These are phyloP conservation scores for Lophium mytilinum DNA, from an alignment of 495 filamentous ascomycete genomes.

Conservation along the genomic window DNA sequence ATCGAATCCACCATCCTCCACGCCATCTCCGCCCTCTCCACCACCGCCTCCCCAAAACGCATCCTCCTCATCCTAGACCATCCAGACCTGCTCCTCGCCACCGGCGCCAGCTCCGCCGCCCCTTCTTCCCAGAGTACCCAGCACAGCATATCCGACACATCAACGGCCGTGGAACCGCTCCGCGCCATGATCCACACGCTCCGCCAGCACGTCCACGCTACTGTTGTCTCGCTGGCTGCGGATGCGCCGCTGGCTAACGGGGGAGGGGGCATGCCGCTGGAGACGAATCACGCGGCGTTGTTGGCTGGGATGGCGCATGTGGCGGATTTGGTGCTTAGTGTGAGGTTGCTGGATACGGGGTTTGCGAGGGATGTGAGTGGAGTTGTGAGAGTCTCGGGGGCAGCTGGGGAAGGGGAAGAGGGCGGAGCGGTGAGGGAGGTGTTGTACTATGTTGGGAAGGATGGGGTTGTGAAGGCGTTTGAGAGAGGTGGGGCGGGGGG, in stretches of 20 bases:
- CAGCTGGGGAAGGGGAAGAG: slow-evolving; percentile 30
- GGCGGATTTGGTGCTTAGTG: slow-evolving; percentile 58
- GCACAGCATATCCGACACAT: neutral
- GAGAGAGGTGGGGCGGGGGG: slow-evolving; percentile 50
- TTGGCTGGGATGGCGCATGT: slow-evolving; percentile 63
- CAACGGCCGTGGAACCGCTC: neutral
- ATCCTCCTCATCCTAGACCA: slow-evolving; percentile 42
- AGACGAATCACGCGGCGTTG: slow-evolving; percentile 61
- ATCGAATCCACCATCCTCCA: slow-evolving; percentile 8
- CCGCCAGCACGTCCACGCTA: slow-evolving; percentile 46
- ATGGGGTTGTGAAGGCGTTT: slow-evolving; percentile 56
- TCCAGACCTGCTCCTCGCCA: slow-evolving; percentile 45
- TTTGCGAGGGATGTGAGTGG: slow-evolving; percentile 86
- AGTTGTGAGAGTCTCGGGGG: slow-evolving; percentile 63
- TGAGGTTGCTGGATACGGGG: slow-evolving; percentile 73
- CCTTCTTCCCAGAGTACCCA: neutral
- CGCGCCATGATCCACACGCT: slow-evolving; percentile 2
- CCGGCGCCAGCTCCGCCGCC: slow-evolving; percentile 29
- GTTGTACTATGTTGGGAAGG: slow-evolving; percentile 62
- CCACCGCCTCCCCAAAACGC: slow-evolving; percentile 3
- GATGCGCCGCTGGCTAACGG: slow-evolving; percentile 45
- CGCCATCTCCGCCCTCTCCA: slow-evolving; percentile 9
- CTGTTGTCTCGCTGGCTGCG: slow-evolving; percentile 58
- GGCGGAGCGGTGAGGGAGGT: slow-evolving; percentile 47
- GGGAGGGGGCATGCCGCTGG: slow-evolving; percentile 44